Evolutionary conservation across 805 yeast species (phyloP).

Genomic region (Zygosaccharomyces lentus): DNA sequence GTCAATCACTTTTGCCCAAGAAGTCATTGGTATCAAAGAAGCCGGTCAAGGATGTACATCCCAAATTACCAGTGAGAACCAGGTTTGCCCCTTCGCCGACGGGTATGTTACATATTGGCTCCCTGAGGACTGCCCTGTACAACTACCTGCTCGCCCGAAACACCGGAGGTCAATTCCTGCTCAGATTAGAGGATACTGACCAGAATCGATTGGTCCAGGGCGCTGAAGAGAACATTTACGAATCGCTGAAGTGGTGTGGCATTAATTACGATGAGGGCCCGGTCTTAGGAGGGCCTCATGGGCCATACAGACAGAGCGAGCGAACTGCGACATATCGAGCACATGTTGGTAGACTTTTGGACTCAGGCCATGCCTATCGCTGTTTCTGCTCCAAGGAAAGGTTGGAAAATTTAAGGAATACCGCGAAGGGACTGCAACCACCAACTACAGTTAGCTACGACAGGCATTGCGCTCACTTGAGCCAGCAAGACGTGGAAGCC

Average conservation of each 20-base stretch:
- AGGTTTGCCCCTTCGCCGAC: conserved; percentile 99
- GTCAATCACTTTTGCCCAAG: conserved; percentile 4
- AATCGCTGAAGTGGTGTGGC: conserved; percentile 73
- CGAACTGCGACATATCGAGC: conserved; percentile 60
- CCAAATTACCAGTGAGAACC: conserved; percentile 63
- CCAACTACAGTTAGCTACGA: conserved; percentile 93
- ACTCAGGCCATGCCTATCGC: conserved; percentile 70
- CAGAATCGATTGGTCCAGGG: conserved; percentile 69
- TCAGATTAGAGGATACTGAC: conserved; percentile 93
- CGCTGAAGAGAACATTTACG: conserved; percentile 78
- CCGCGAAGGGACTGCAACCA: conserved; percentile 72
- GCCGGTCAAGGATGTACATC: conserved; percentile 35
- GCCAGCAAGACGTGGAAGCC: conserved; percentile 39
- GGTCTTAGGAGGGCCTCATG: conserved; percentile 35
- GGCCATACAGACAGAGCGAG: conserved; percentile 85
- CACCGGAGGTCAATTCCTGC: conserved; percentile 74
- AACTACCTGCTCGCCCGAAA: conserved; percentile 76
- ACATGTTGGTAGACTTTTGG: conserved; percentile 54
- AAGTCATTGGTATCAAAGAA: conserved; percentile 16
- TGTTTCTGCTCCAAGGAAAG: conserved; percentile 85
- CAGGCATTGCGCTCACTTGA: conserved; percentile 59
- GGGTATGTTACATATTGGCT: conserved; percentile 90
- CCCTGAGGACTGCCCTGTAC: conserved; percentile 87
- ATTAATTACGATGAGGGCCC: conserved; percentile 83
- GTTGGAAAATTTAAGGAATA: conserved; percentile 57